Evolutionary conservation across 169 alveolate species (phyloP).

Genomic region (Prorocentrum cordatum): DNA sequence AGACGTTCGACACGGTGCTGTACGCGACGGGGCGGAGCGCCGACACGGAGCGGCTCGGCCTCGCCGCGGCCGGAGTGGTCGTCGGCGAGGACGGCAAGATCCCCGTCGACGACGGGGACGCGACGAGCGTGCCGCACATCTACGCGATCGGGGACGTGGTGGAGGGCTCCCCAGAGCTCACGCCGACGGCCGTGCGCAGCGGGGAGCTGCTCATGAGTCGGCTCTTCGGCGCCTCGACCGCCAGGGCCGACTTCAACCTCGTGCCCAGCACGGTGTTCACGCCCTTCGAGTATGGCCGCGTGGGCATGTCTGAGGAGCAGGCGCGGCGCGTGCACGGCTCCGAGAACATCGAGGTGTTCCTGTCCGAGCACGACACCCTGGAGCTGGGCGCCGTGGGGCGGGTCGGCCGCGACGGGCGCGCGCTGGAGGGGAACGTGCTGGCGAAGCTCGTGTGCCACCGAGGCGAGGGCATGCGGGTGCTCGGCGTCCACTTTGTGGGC

Average conservation of each 20-base stretch:
- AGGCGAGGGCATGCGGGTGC: constrained; percentile 83
- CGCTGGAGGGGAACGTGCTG: constrained; percentile 82
- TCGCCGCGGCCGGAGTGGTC: constrained; percentile 79
- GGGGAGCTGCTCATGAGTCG: constrained; percentile 93
- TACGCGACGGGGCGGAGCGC: constrained; percentile 96
- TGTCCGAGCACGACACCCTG: constrained; percentile 85
- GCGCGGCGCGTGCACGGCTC: constrained; percentile 80
- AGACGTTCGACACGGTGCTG: constrained; percentile 89
- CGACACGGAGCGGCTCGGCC: constrained; percentile 79
- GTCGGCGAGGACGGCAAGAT: constrained; percentile 80
- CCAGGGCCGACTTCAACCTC: constrained; percentile 78
- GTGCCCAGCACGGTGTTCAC: constrained; percentile 97
- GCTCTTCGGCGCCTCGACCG: constrained; percentile 80
- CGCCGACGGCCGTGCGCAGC: constrained; percentile 97
- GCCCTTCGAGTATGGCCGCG: constrained; percentile 93
- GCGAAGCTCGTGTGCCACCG: constrained; percentile 86
- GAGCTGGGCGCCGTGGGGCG: constrained; percentile 82
- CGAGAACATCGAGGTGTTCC: constrained; percentile 81
- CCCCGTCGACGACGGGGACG: constrained; percentile 80
- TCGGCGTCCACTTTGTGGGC: constrained; percentile 96
- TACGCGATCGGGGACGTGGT: constrained; percentile 71
- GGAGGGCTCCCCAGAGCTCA: constrained; percentile 89
- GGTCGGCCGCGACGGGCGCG: constrained; percentile 77
- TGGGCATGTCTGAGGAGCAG: constrained; percentile 93
- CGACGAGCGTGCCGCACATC: constrained; percentile 77